phyloP scores from a whole-genome alignment of 352 stramenopile species.

The Ochromonadaceae sp. region DNA sequence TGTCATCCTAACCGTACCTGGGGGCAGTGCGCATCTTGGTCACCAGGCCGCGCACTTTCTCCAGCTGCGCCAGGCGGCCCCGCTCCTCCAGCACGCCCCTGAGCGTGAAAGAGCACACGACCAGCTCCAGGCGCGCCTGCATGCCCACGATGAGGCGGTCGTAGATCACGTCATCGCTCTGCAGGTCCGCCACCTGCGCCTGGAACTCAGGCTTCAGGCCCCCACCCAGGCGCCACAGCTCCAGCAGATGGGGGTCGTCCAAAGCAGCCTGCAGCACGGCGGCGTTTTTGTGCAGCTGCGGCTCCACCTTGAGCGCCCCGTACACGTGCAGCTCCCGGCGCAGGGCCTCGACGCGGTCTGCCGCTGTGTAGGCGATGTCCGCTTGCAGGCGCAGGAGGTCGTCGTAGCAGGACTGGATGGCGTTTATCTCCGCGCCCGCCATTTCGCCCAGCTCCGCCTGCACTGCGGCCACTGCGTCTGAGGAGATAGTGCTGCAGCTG shows the following conservation, averaged over 20 bases:
- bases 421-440: constrained; percentile 46
- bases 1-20: too few species aligned
- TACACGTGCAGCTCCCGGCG: constrained; percentile 31
- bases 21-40: neutral
- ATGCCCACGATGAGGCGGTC: constrained; percentile 32
- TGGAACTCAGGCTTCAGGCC: constrained; percentile 54
- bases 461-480: constrained; percentile 32
- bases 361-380: constrained; percentile 22
- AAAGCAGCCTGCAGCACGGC: constrained; percentile 23
- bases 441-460: constrained; percentile 37
- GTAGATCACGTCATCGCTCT: constrained; percentile 54
- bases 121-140: constrained; percentile 17
- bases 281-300: constrained; percentile 21
- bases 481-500: constrained; percentile 33
- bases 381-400: constrained; percentile 37
- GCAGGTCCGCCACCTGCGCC: constrained; percentile 37
- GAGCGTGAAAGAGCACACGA: constrained; percentile 46
- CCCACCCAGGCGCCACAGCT: constrained; percentile 53
- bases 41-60: constrained; percentile 30
- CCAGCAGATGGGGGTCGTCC: constrained; percentile 43
- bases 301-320: constrained; percentile 29
- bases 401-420: constrained; percentile 44
- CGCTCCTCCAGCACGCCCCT: constrained; percentile 25
- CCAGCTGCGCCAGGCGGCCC: constrained; percentile 48
- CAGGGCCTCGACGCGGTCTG: constrained; percentile 23